Conservation (phyloP, 2,329 filamentous ascomycete species). For the Spiromastix sp. region DNA sequence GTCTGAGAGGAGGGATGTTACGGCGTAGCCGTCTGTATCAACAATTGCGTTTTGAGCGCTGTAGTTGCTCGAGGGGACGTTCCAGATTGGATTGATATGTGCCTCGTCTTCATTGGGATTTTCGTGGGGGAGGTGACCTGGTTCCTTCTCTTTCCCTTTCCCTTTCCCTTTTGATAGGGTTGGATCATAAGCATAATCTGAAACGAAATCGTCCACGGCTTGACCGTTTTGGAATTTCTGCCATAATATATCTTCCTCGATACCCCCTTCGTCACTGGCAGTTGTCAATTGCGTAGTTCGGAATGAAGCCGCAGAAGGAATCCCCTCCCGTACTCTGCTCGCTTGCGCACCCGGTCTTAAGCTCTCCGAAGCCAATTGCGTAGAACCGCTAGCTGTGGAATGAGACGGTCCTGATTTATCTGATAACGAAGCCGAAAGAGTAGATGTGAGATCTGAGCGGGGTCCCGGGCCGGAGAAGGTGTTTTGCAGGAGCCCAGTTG, state of each 20-base stretch:
- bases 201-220: too few species aligned
- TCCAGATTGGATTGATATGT: constrained; percentile 15
- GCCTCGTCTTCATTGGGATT: neutral
- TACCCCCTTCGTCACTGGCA: too few species aligned
- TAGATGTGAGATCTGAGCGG: constrained; percentile 6
- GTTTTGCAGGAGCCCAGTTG: constrained; percentile 10
- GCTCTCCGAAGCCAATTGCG: neutral
- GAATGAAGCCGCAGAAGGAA: constrained; percentile 14
- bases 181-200: constrained; percentile 3
- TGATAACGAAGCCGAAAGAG: constrained; percentile 2
- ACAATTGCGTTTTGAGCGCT: constrained; percentile 3
- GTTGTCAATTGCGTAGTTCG: constrained; percentile 13
- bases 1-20: constrained; percentile 29
- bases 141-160: constrained; percentile 7
- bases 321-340: constrained; percentile 1
- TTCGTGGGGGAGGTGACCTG: neutral
- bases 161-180: constrained; percentile 11
- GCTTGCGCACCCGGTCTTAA: constrained; percentile 4
- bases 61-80: constrained; percentile 5
- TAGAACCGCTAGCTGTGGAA: neutral
- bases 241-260: constrained; percentile 12
- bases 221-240: constrained; percentile 17
- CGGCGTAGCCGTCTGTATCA: constrained; percentile 29
- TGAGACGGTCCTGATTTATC: neutral
- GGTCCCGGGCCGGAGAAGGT: constrained; percentile 6